These are phyloP conservation scores for Inga laurina DNA, from an alignment of 306 rosid genomes.

Conservation along the genomic window DNA sequence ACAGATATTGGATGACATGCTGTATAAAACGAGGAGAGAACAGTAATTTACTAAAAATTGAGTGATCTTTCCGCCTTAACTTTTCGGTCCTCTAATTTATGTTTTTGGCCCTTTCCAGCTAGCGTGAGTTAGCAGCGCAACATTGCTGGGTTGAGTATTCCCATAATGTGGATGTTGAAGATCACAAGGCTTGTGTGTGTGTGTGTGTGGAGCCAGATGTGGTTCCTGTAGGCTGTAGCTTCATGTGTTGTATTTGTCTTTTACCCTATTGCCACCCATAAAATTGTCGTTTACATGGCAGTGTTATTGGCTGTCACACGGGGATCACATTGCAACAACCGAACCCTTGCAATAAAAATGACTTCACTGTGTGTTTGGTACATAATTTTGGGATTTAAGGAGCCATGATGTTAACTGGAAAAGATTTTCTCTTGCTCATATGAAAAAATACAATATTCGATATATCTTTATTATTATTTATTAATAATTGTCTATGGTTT, in stretches of 20 bases:
- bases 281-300: not conserved
- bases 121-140: slow-evolving; percentile 5
- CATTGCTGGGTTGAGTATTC: not conserved
- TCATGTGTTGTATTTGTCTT: slow-evolving; percentile 19
- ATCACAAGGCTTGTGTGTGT: not conserved
- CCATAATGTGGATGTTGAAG: slow-evolving; percentile 11
- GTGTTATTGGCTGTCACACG: slow-evolving; percentile 8
- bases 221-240: not conserved
- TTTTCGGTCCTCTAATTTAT: not conserved
- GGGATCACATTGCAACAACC: not conserved
- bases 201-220: not conserved
- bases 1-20: not conserved
- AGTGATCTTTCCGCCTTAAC: not conserved
- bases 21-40: not conserved
- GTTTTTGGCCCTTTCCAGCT: not conserved
- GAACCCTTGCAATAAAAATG: not conserved
- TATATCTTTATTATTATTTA: not conserved
- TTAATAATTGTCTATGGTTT: not conserved
- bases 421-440: not conserved
- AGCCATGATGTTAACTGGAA: not conserved
- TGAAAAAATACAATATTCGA: not conserved
- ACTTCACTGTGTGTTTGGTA: not conserved
- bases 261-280: not conserved
- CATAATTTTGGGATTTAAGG: not conserved
- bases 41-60: not conserved